Conservation (phyloP, 257 asterid species). For the Salvia splendens region DNA sequence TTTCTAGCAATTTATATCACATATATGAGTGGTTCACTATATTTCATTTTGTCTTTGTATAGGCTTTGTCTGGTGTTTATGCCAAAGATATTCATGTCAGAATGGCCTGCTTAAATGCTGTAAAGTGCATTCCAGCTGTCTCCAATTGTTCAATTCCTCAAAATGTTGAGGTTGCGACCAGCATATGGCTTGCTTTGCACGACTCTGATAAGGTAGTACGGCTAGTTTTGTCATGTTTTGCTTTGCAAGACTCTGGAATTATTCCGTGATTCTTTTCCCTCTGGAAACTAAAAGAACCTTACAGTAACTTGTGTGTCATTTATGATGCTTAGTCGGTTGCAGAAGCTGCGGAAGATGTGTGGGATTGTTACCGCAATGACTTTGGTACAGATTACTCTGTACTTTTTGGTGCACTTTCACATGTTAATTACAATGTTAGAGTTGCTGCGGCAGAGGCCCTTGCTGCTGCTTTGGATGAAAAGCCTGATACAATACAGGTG, state of each 20-base stretch:
- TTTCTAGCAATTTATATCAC: slow-evolving; percentile 27
- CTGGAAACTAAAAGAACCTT: slow-evolving; percentile 16
- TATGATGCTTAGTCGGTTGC: slow-evolving; percentile 67
- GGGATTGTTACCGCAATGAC: slow-evolving; percentile 88
- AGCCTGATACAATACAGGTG: slow-evolving; percentile 92
- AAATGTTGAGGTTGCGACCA: slow-evolving; percentile 82
- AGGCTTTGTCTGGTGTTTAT: slow-evolving; percentile 90
- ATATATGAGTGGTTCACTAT: slow-evolving; percentile 22
- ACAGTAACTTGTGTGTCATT: slow-evolving; percentile 6
- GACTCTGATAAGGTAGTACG: slow-evolving; percentile 86
- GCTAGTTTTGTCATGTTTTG: neutral
- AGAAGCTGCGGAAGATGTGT: slow-evolving; percentile 86
- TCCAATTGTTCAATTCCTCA: slow-evolving; percentile 79
- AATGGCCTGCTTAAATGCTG: slow-evolving; percentile 92
- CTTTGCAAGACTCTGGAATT: too few species aligned
- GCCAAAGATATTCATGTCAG: slow-evolving; percentile 93
- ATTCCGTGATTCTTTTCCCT: neutral
- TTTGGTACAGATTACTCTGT: slow-evolving; percentile 92
- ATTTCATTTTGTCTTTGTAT: slow-evolving; percentile 35
- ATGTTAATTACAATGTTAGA: slow-evolving; percentile 79
- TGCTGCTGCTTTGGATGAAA: slow-evolving; percentile 98
- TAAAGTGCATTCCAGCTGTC: slow-evolving; percentile 94
- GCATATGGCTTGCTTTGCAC: slow-evolving; percentile 97
- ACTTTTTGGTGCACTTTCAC: slow-evolving; percentile 80
- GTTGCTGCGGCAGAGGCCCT: slow-evolving; percentile 97